Percentiles rank a stretch among this genome's conserved stretches.
phyloP scores from a whole-genome alignment of 345 rosid species.

The Populus tremula region DNA sequence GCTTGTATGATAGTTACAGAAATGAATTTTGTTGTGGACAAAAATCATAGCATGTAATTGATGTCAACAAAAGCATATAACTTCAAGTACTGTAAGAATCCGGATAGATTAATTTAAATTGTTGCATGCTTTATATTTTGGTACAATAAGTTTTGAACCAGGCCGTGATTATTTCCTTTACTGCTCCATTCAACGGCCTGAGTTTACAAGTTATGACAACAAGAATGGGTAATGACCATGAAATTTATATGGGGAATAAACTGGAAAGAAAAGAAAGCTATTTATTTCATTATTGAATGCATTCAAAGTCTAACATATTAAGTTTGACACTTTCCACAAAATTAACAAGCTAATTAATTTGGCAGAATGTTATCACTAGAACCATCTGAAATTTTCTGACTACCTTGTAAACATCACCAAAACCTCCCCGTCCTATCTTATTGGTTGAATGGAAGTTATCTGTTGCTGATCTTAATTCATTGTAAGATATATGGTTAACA shows the following conservation, averaged over 20 bases:
- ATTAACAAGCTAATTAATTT: background rate
- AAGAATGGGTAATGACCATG: background rate
- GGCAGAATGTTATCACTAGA: background rate
- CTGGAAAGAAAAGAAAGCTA: background rate
- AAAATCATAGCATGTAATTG: too few relatives aligned
- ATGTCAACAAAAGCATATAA: background rate
- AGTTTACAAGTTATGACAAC: background rate
- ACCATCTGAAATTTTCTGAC: constrained; percentile 9
- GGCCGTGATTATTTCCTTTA: background rate
- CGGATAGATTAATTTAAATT: background rate
- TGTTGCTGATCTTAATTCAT: constrained; percentile 45
- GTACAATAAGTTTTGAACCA: background rate
- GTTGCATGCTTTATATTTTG: background rate
- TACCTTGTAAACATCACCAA: constrained; percentile 65
- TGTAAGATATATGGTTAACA: constrained; percentile 39
- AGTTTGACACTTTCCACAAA: background rate
- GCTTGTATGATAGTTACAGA: background rate
- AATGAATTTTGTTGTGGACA: background rate
- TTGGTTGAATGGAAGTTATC: constrained; percentile 41
- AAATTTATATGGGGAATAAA: background rate
- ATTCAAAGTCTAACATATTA: background rate
- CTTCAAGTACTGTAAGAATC: background rate
- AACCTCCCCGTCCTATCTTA: constrained; percentile 59
- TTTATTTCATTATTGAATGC: too few relatives aligned
- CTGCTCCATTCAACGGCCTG: background rate